Evolutionary conservation across 257 asterid species (phyloP).

Genomic region (Anisodus acutangulus): DNA sequence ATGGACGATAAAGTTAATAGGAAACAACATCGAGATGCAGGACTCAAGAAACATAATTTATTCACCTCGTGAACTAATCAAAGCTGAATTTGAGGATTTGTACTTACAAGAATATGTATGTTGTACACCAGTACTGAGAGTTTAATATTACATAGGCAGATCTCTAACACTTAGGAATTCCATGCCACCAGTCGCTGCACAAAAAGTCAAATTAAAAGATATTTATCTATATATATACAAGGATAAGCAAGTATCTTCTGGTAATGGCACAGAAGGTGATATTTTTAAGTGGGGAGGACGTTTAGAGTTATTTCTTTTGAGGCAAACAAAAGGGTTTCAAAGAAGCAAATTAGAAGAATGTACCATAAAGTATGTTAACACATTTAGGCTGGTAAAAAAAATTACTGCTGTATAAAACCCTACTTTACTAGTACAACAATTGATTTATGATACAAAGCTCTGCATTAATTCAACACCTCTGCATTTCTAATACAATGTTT

Average conservation of each 20-base stretch:
- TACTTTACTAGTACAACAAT: no score
- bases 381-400: no score
- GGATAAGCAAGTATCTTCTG: background rate
- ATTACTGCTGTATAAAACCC: no score
- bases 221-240: background rate
- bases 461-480: no score
- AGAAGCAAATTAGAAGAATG: no score
- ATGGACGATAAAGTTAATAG: background rate
- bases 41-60: background rate
- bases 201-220: background rate
- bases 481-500: no score
- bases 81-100: conserved; percentile 17
- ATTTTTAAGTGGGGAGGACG: no score
- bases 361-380: no score
- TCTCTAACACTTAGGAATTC: conserved; percentile 13
- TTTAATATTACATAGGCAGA: conserved; percentile 18
- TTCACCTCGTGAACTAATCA: conserved; percentile 2
- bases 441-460: no score
- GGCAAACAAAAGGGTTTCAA: no score
- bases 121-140: conserved; percentile 17
- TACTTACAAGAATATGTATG: conserved; percentile 18
- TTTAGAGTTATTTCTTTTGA: no score
- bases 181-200: conserved; percentile 14
- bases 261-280: no score
- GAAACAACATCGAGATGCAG: background rate